These are phyloP conservation scores for Aphanomyces euteiches DNA, from an alignment of 352 stramenopile species.

Conservation along the genomic window DNA sequence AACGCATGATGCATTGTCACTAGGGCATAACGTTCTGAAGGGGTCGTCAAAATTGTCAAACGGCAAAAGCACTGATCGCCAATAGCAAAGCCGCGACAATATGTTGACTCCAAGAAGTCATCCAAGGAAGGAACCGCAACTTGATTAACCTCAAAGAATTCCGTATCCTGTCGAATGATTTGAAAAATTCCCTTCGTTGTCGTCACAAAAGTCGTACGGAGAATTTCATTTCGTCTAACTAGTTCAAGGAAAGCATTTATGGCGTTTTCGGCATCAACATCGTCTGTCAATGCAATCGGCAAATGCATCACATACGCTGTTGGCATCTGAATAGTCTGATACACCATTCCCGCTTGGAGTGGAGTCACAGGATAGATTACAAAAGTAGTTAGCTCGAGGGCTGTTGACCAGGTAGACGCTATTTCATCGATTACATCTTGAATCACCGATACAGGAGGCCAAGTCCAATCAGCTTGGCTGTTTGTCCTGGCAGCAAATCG, in stretches of 20 bases:
- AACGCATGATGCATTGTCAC: slow-evolving; percentile 12
- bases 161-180: slow-evolving; percentile 3
- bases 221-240: not conserved
- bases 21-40: not conserved
- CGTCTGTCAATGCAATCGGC: not conserved
- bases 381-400: not conserved
- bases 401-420: not conserved
- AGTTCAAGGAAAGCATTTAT: not conserved
- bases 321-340: not conserved
- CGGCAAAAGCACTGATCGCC: slow-evolving; percentile 4
- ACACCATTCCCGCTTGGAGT: slow-evolving; percentile 2
- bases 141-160: not conserved
- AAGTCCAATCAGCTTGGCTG: not conserved
- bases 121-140: not conserved
- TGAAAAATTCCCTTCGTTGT: not conserved
- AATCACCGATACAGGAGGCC: not conserved
- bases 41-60: not conserved
- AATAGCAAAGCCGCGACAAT: not conserved
- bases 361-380: not conserved
- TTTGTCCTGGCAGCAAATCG: not conserved
- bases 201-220: slow-evolving; percentile 3
- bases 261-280: not conserved
- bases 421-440: not conserved
- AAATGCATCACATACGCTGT: not conserved
- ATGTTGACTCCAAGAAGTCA: not conserved